A percentile compares a stretch with the other conserved stretches of the same genome.
These are phyloP conservation scores for Juncus effusus DNA, from an alignment of 176 grass and related monocot genomes.

Conservation along the genomic window DNA sequence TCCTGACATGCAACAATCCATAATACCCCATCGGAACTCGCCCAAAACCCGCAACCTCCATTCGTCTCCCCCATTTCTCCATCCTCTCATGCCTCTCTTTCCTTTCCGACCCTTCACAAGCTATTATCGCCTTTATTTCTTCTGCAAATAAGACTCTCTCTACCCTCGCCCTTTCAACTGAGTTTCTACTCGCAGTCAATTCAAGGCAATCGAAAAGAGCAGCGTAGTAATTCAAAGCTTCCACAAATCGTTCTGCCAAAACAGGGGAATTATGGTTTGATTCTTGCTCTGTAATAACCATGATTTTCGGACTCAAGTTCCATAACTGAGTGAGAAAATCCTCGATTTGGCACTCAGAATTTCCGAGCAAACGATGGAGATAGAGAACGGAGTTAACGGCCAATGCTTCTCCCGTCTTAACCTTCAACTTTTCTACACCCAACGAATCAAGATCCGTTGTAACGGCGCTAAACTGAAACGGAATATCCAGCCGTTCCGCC, in stretches of 20 bases:
- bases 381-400: constrained; percentile 69
- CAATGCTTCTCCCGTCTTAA: constrained; percentile 86
- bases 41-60: constrained; percentile 50
- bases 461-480: constrained; percentile 89
- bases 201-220: constrained; percentile 91
- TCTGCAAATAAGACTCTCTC: constrained; percentile 74
- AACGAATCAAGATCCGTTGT: constrained; percentile 44
- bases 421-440: constrained; percentile 60
- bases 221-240: constrained; percentile 88
- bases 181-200: constrained; percentile 47
- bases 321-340: constrained; percentile 53
- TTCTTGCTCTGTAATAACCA: constrained; percentile 84
- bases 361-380: constrained; percentile 59
- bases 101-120: constrained; percentile 65
- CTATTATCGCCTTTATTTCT: constrained; percentile 86
- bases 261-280: constrained; percentile 67
- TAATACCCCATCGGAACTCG: constrained; percentile 63
- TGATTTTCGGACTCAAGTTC: constrained; percentile 60
- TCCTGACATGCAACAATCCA: constrained; percentile 58
- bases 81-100: constrained; percentile 77
- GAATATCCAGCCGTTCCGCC: constrained; percentile 78
- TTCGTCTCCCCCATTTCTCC: constrained; percentile 54
- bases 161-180: constrained; percentile 65
- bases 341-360: constrained; percentile 42
- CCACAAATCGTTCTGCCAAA: constrained; percentile 70